A percentile compares a stretch with the other conserved stretches of the same genome.
Evolutionary conservation across 1,284 basidiomycete species (phyloP).

Genomic region (Fomitopsis pinicola): DNA sequence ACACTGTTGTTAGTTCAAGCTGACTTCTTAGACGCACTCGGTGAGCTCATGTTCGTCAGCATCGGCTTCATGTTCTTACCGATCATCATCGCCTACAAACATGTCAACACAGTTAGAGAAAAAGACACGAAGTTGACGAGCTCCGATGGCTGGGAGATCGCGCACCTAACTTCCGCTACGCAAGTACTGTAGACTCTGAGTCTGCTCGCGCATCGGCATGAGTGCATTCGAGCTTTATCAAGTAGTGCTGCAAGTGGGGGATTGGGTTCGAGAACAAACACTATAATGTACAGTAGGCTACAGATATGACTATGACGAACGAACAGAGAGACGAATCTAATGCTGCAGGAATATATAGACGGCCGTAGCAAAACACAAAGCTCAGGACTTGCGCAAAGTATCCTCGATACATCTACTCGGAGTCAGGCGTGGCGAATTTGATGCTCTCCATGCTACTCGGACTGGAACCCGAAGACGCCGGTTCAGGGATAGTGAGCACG

Average conservation of each 20-base stretch:
- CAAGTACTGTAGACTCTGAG: conserved; percentile 27
- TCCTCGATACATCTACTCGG: not conserved
- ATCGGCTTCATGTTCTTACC: conserved; percentile 55
- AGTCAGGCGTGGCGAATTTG: not conserved
- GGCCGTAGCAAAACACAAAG: too few relatives aligned
- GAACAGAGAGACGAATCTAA: too few relatives aligned
- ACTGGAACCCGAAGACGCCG: not conserved
- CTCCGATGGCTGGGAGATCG: conserved; percentile 54
- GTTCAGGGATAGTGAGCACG: not conserved
- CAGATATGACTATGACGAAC: too few relatives aligned
- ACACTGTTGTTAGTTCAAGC: not conserved
- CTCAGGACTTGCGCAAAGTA: too few relatives aligned
- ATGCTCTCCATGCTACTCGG: conserved; percentile 1
- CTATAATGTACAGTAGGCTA: too few relatives aligned
- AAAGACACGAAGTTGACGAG: conserved; percentile 26
- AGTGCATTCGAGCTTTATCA: too few relatives aligned
- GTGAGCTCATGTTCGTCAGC: conserved; percentile 61
- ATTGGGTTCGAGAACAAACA: too few relatives aligned
- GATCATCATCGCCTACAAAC: conserved; percentile 42
- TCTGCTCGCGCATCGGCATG: too few relatives aligned
- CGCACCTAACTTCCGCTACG: conserved; percentile 64
- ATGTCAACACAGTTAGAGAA: conserved; percentile 46
- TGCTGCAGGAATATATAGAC: too few relatives aligned
- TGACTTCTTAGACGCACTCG: conserved; percentile 45
- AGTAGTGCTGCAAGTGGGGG: too few relatives aligned